Percentiles rank a stretch among this genome's conserved stretches.
These are phyloP conservation scores for Sarocladium strictum DNA, from an alignment of 2,329 filamentous ascomycete species.

Conservation along the genomic window DNA sequence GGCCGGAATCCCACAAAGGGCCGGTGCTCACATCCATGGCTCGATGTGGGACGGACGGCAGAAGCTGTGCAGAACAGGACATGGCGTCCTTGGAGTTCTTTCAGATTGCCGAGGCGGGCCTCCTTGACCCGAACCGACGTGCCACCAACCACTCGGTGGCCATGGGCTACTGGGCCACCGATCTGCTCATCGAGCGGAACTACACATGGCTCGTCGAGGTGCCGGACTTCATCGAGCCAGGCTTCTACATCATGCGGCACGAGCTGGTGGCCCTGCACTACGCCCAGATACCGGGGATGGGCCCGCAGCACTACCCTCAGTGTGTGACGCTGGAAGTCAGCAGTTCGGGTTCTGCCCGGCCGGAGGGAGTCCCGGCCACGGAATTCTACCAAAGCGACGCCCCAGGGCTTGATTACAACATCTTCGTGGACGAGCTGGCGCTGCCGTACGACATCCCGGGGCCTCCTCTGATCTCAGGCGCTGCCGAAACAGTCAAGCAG, in stretches of 20 bases:
- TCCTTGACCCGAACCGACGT: constrained; percentile 24
- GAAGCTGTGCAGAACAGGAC: constrained; percentile 40
- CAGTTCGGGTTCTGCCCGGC: constrained; percentile 28
- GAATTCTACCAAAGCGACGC: constrained; percentile 34
- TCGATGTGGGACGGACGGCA: constrained; percentile 43
- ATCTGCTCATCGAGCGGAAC: constrained; percentile 34
- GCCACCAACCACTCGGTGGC: constrained; percentile 31
- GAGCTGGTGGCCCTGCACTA: constrained; percentile 48
- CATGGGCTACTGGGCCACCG: constrained; percentile 25
- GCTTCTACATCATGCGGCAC: constrained; percentile 46
- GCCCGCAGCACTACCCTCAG: constrained; percentile 43
- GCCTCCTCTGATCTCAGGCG: constrained; percentile 9
- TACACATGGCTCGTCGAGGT: constrained; percentile 36
- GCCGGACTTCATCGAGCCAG: constrained; percentile 36
- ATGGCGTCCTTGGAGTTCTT: constrained; percentile 49
- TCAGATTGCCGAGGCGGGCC: constrained; percentile 55
- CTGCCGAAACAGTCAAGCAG: not conserved
- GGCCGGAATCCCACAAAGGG: constrained; percentile 35
- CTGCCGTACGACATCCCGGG: constrained; percentile 17
- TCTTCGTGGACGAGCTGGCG: constrained; percentile 22
- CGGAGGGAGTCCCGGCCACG: constrained; percentile 29
- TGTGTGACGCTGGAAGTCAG: constrained; percentile 43
- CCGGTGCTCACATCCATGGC: constrained; percentile 60
- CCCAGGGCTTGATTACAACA: constrained; percentile 33
- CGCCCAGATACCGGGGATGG: constrained; percentile 20